Conservation (phyloP, 257 asterid species). For the Euphrasia confusa region DNA sequence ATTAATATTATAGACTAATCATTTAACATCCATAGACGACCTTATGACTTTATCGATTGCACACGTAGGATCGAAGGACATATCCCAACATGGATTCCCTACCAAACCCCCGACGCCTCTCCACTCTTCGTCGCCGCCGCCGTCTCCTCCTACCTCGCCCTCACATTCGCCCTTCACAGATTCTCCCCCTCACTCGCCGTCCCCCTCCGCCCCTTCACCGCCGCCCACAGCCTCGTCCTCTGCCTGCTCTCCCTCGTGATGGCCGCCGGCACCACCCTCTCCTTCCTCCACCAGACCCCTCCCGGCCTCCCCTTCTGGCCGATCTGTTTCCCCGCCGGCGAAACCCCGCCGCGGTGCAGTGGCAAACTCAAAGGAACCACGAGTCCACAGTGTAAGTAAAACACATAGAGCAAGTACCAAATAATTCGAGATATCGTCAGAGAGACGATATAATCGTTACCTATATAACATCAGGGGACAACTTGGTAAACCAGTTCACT, state of each 20-base stretch:
- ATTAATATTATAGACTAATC: too few relatives aligned
- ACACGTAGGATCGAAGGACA: too few relatives aligned
- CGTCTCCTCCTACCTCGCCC: constrained; percentile 39
- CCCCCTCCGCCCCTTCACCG: constrained; percentile 44
- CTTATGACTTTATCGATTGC: too few relatives aligned
- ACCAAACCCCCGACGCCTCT: constrained; percentile 44
- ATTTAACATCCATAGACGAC: too few relatives aligned
- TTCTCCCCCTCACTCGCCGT: constrained; percentile 33
- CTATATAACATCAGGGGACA: too few relatives aligned
- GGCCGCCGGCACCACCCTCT: constrained; percentile 57
- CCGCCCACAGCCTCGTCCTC: constrained; percentile 52
- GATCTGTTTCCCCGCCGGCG: constrained; percentile 49
- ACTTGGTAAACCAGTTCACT: too few relatives aligned
- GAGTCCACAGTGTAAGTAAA: too few relatives aligned
- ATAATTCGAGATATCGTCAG: too few relatives aligned
- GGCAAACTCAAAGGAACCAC: too few relatives aligned
- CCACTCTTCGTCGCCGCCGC: constrained; percentile 36
- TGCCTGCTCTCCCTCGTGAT: constrained; percentile 51
- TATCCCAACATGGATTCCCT: constrained; percentile 51
- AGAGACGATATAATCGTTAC: too few relatives aligned
- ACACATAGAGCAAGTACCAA: too few relatives aligned
- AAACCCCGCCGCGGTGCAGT: constrained; percentile 34
- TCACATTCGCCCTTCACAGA: constrained; percentile 43
- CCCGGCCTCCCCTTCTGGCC: constrained; percentile 35
- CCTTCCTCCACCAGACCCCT: constrained; percentile 54